phyloP scores from a whole-genome alignment of 305 asterid genomes.

The Plantago coronopus region DNA sequence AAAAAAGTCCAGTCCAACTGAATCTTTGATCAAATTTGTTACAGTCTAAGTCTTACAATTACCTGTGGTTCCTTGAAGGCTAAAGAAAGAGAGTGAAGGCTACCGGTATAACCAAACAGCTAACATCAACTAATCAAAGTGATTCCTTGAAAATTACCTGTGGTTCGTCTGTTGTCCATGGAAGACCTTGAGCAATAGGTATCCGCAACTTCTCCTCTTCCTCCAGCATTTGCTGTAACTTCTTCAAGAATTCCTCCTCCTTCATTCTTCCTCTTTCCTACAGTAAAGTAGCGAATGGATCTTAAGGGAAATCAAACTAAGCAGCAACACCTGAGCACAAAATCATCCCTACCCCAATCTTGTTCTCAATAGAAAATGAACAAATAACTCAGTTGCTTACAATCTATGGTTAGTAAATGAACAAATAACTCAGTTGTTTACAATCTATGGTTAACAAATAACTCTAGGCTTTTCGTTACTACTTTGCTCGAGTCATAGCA shows the following conservation, averaged over 20 bases:
- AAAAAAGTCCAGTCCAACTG: background rate
- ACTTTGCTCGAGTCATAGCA: background rate
- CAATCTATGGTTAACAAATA: too few relatives aligned
- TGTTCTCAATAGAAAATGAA: too few relatives aligned
- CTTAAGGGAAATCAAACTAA: conserved; percentile 9
- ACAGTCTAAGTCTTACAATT: background rate
- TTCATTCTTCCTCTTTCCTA: conserved; percentile 81
- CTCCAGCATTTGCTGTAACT: conserved; percentile 58
- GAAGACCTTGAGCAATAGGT: conserved; percentile 86
- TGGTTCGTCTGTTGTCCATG: conserved; percentile 91
- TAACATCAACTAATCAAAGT: background rate
- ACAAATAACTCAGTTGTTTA: too few relatives aligned
- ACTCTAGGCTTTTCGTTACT: background rate
- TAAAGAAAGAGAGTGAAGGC: background rate
- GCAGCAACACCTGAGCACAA: too few relatives aligned
- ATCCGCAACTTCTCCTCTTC: conserved; percentile 74
- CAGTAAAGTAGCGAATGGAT: conserved; percentile 22
- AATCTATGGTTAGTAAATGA: too few relatives aligned
- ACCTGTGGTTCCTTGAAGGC: too few relatives aligned
- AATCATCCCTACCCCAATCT: background rate
- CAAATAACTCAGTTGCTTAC: too few relatives aligned
- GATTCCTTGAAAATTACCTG: conserved; percentile 41
- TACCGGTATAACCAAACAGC: background rate
- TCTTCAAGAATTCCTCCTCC: conserved; percentile 75
- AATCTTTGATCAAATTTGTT: background rate